phyloP scores from a whole-genome alignment of 2,329 filamentous ascomycete genomes.

The Arthroderma sp. region DNA sequence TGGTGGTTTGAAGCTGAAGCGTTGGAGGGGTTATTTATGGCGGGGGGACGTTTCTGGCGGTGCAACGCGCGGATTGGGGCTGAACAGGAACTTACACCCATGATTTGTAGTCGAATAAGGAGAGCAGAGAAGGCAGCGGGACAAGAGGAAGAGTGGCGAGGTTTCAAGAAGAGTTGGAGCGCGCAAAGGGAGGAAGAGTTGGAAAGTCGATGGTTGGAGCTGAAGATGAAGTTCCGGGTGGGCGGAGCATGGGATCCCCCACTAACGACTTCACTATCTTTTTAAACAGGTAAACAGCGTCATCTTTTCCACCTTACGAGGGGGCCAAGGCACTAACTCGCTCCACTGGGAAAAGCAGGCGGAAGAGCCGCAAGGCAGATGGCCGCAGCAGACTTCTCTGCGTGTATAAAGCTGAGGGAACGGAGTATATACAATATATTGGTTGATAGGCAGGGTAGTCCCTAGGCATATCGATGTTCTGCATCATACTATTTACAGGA shows the following conservation, averaged over 20 bases:
- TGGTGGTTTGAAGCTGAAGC: background rate
- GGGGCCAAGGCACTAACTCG: background rate
- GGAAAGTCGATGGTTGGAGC: background rate
- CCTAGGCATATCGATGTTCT: too few species aligned
- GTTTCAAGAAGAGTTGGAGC: too few species aligned
- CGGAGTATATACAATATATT: too few species aligned
- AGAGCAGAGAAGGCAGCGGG: background rate
- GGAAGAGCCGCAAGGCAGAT: too few species aligned
- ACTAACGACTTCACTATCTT: too few species aligned
- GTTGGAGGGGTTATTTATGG: slow-evolving; percentile 2
- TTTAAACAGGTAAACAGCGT: too few species aligned
- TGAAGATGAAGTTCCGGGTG: background rate
- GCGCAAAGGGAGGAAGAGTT: background rate
- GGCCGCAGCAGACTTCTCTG: too few species aligned
- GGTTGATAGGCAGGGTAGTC: too few species aligned
- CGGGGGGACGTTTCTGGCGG: background rate
- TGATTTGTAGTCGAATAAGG: background rate
- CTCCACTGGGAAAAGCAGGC: too few species aligned
- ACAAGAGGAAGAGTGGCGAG: background rate
- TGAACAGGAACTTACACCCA: slow-evolving; percentile 2
- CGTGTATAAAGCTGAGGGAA: too few species aligned
- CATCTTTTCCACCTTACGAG: background rate
- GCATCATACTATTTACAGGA: too few species aligned
- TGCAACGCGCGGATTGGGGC: background rate
- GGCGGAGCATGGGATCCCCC: background rate